phyloP scores from a whole-genome alignment of 1,284 basidiomycete species.

The Amylostereum chailletii region DNA sequence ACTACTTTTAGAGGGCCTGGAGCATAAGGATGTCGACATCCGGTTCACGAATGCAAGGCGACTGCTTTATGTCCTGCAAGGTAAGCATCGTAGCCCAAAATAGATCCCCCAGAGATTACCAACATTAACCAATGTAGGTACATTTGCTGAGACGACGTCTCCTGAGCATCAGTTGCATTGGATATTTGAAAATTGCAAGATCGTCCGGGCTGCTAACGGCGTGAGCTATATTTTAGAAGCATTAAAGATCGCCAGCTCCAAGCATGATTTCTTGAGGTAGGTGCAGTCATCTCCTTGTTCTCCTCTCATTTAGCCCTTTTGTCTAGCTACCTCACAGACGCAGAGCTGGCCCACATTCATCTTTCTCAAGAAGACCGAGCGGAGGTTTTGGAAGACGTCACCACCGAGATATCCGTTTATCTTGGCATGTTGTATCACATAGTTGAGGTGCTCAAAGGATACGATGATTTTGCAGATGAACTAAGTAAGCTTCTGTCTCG shows the following conservation, averaged over 20 bases:
- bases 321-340: slow-evolving; percentile 60
- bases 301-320: slow-evolving; percentile 8
- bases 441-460: slow-evolving; percentile 85
- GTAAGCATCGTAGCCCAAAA: slow-evolving; percentile 28
- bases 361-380: slow-evolving; percentile 63
- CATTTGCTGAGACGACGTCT: slow-evolving; percentile 85
- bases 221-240: slow-evolving; percentile 79
- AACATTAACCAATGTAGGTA: slow-evolving; percentile 43
- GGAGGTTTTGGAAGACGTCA: slow-evolving; percentile 79
- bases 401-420: slow-evolving; percentile 86
- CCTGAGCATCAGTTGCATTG: slow-evolving; percentile 93
- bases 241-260: slow-evolving; percentile 82
- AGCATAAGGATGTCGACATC: slow-evolving; percentile 77
- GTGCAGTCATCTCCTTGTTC: slow-evolving; percentile 7
- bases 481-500: slow-evolving; percentile 58
- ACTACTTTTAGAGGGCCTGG: slow-evolving; percentile 74
- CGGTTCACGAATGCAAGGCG: slow-evolving; percentile 83
- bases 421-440: slow-evolving; percentile 91
- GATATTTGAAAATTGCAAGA: slow-evolving; percentile 91
- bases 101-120: neutral
- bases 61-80: slow-evolving; percentile 87
- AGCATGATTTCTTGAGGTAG: slow-evolving; percentile 81
- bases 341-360: slow-evolving; percentile 59
- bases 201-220: slow-evolving; percentile 81
- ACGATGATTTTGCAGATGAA: slow-evolving; percentile 91